Conservation (phyloP, 768 basidiomycete species). For the Gymnopilus dilepis region DNA sequence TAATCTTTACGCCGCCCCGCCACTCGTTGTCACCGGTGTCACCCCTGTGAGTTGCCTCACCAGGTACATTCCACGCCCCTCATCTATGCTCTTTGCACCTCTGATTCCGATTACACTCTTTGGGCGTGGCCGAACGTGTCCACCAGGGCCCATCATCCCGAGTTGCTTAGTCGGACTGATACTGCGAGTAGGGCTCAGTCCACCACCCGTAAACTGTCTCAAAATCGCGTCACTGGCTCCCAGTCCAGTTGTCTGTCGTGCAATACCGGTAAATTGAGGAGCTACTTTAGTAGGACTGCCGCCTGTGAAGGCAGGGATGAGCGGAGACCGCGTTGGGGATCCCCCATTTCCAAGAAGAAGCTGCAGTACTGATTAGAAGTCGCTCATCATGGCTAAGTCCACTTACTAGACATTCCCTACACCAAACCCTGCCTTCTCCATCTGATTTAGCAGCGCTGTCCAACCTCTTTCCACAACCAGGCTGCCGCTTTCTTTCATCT, state of each 20-base stretch:
- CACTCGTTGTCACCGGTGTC: conserved; percentile 30
- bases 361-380: conserved; percentile 36
- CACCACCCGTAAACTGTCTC: conserved; percentile 71
- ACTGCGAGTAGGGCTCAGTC: conserved; percentile 70
- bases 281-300: conserved; percentile 45
- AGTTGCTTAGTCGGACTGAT: conserved; percentile 79
- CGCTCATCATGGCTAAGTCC: background rate
- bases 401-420: conserved; percentile 81
- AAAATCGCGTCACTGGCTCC: conserved; percentile 45
- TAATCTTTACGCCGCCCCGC: conserved; percentile 17
- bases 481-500: conserved; percentile 59
- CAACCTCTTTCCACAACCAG: conserved; percentile 83
- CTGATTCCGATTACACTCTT: conserved; percentile 81
- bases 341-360: conserved; percentile 58
- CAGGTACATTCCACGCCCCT: conserved; percentile 76
- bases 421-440: conserved; percentile 75
- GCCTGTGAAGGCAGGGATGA: conserved; percentile 49
- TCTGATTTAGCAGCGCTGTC: conserved; percentile 85
- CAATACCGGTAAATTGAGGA: conserved; percentile 71
- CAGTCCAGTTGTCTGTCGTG: conserved; percentile 75
- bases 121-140: conserved; percentile 59
- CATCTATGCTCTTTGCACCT: conserved; percentile 63
- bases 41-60: conserved; percentile 80
- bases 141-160: conserved; percentile 40
- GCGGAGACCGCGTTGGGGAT: conserved; percentile 59